Percentiles rank a stretch among this genome's conserved stretches.
These are phyloP conservation scores for Citrus sinensis DNA, from an alignment of 345 rosid species.

Conservation along the genomic window DVS_A1.0 CM039163.1:46810001-46810500, in stretches of 20 bases:
- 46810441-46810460: neutral
- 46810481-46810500: neutral
- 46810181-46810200: constrained; percentile 16
- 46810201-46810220: constrained; percentile 11
- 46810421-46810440: neutral
- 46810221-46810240: neutral
- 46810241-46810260: constrained; percentile 1
- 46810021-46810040: constrained; percentile 25
- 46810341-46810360: neutral
- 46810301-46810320: neutral
- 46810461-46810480: neutral
- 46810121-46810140: constrained; percentile 23
- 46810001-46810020: constrained; percentile 55
- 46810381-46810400: neutral
- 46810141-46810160: constrained; percentile 30
- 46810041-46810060: constrained; percentile 21
- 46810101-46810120: constrained; percentile 4
- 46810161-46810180: constrained; percentile 18
- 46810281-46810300: neutral
- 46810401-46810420: neutral
- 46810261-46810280: neutral
- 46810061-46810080: constrained; percentile 16
- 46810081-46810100: constrained; percentile 22
- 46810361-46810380: neutral
- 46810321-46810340: neutral